Percentiles rank a stretch among this genome's conserved stretches.
These are phyloP conservation scores for Termitomyces eurrhizus DNA, from an alignment of 768 basidiomycete species.

Conservation along the genomic window DNA sequence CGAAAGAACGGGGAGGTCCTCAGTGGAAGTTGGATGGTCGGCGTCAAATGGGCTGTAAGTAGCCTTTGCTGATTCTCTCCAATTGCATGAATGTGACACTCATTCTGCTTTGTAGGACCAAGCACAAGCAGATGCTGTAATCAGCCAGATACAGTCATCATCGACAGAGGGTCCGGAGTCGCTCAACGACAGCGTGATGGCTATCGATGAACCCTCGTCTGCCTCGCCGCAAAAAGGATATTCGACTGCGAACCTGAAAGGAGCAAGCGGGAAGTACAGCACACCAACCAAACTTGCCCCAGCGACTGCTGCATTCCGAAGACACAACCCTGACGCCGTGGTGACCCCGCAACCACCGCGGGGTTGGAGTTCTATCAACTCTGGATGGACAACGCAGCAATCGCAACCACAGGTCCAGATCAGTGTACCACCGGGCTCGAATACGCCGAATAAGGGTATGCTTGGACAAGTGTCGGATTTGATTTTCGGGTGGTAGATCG, in stretches of 20 bases:
- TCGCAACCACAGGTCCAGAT: conserved; percentile 12
- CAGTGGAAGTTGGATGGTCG: conserved; percentile 76
- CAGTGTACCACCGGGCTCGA: conserved; percentile 15
- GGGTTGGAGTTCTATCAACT: conserved; percentile 17
- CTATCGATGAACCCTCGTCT: conserved; percentile 35
- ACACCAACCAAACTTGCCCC: conserved; percentile 74
- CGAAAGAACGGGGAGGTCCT: conserved; percentile 81
- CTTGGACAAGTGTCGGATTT: conserved; percentile 75
- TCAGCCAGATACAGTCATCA: conserved; percentile 35
- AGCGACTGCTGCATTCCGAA: conserved; percentile 68
- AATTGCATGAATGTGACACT: background rate
- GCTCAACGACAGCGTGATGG: conserved; percentile 36
- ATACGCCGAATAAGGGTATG: conserved; percentile 49
- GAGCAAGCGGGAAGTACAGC: conserved; percentile 44
- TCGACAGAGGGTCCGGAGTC: conserved; percentile 19
- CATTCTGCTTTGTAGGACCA: conserved; percentile 45
- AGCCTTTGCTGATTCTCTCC: background rate
- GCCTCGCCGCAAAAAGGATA: conserved; percentile 16
- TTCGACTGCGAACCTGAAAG: conserved; percentile 6
- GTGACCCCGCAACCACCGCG: conserved; percentile 25
- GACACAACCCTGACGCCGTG: conserved; percentile 22
- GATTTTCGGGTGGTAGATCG: conserved; percentile 73
- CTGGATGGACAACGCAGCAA: conserved; percentile 10
- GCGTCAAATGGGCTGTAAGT: conserved; percentile 82
- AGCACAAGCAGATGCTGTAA: conserved; percentile 48